Conservation (phyloP, 2,329 filamentous ascomycete genomes). For the Mycocentrospora acerina region DNA sequence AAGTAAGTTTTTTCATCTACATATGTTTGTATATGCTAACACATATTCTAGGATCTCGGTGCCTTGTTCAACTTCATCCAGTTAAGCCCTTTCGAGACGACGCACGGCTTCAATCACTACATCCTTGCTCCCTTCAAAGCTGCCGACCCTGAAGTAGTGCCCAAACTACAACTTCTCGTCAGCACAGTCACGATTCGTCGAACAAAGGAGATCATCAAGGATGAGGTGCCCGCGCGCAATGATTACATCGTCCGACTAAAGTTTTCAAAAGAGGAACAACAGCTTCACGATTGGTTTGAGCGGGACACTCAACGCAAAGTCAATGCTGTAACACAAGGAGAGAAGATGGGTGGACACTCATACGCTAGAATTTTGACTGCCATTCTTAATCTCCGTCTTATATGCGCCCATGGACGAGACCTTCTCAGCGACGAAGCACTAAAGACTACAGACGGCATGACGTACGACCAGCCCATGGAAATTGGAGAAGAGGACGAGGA, state of each 20-base stretch:
- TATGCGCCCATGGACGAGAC: conserved; percentile 93
- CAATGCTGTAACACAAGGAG: conserved; percentile 66
- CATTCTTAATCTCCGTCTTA: conserved; percentile 82
- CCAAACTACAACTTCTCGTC: conserved; percentile 83
- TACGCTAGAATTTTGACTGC: conserved; percentile 93
- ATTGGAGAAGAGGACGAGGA: conserved; percentile 75
- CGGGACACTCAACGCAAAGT: conserved; percentile 79
- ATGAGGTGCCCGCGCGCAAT: conserved; percentile 66
- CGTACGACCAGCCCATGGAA: conserved; percentile 83
- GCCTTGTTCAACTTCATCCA: conserved; percentile 84
- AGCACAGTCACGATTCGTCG: conserved; percentile 92
- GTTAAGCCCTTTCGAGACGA: conserved; percentile 81
- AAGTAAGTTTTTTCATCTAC: conserved; percentile 47
- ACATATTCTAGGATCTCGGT: conserved; percentile 63
- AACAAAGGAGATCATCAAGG: conserved; percentile 74
- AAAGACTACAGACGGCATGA: conserved; percentile 75
- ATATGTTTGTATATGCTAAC: conserved; percentile 2
- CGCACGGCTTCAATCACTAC: conserved; percentile 71
- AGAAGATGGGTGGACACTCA: conserved; percentile 76
- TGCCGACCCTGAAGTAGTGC: conserved; percentile 79
- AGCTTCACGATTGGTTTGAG: conserved; percentile 82
- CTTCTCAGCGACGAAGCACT: conserved; percentile 83
- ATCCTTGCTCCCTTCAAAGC: conserved; percentile 86
- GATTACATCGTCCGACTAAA: conserved; percentile 74
- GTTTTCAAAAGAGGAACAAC: conserved; percentile 73